Percentiles rank a stretch among this genome's conserved stretches.
Conservation (phyloP, 2,329 filamentous ascomycete species). For the Emericellopsis cladophorae region DNA sequence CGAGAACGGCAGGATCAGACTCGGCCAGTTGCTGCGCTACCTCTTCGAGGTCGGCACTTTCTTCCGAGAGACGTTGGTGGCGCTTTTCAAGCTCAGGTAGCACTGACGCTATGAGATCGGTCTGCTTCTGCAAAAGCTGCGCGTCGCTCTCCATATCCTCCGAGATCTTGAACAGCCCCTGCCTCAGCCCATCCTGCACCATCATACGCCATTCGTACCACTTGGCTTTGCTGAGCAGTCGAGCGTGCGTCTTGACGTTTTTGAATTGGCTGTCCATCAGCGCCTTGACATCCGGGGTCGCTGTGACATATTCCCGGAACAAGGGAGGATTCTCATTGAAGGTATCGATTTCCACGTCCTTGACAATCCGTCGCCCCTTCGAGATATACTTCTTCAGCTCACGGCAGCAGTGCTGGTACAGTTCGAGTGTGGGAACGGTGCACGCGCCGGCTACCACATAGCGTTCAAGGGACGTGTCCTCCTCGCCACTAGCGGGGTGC, state of each 20-base stretch:
- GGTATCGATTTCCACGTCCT: constrained; percentile 81
- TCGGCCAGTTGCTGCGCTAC: constrained; percentile 64
- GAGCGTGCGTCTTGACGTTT: constrained; percentile 87
- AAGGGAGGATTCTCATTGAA: constrained; percentile 82
- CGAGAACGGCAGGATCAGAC: constrained; percentile 70
- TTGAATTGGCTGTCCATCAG: constrained; percentile 97
- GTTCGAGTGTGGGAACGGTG: constrained; percentile 81
- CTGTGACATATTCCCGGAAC: constrained; percentile 83
- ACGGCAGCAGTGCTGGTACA: constrained; percentile 91
- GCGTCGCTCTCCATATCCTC: constrained; percentile 70
- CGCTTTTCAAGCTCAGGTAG: constrained; percentile 53
- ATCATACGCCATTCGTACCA: constrained; percentile 99
- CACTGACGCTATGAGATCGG: constrained; percentile 52
- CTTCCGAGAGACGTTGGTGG: constrained; percentile 46
- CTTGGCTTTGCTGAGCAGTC: constrained; percentile 83
- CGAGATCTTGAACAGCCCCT: constrained; percentile 63
- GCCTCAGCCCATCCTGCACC: constrained; percentile 66
- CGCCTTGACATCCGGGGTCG: constrained; percentile 67
- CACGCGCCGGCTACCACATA: constrained; percentile 83
- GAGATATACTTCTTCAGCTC: constrained; percentile 96
- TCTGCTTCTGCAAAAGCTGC: constrained; percentile 50
- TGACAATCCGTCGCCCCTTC: constrained; percentile 79
- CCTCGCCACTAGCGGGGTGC: constrained; percentile 24
- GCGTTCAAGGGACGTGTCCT: constrained; percentile 53
- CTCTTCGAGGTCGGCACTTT: constrained; percentile 56